Evolutionary conservation across 148 eudicot genomes (phyloP).

Genomic region (Nyssa sinensis): DNA sequence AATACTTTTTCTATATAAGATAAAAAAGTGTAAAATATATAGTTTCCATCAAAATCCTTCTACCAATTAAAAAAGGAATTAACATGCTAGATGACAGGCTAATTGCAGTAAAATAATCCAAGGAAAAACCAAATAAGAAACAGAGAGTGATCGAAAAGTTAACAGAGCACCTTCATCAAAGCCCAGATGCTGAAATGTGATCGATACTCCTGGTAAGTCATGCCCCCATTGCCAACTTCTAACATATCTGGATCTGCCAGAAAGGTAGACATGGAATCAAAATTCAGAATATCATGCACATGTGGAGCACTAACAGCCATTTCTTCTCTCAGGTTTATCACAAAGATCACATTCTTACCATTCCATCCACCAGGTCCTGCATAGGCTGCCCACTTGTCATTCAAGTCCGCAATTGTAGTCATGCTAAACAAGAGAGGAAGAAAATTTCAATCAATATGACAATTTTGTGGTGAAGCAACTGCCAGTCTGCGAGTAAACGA

Average conservation of each 20-base stretch:
- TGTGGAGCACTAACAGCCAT: background rate
- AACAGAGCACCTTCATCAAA: conserved; percentile 70
- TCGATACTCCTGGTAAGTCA: conserved; percentile 75
- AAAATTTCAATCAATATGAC: background rate
- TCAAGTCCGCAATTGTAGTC: conserved; percentile 86
- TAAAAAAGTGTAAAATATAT: too few relatives aligned
- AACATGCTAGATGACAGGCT: background rate
- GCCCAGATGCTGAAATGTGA: conserved; percentile 99
- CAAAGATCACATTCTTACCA: conserved; percentile 48
- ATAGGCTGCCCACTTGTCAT: conserved; percentile 93
- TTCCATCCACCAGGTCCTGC: conserved; percentile 99
- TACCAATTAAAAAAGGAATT: background rate
- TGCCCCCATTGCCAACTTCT: conserved; percentile 99
- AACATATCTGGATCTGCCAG: conserved; percentile 93
- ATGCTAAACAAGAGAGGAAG: conserved; percentile 42
- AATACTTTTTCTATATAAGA: too few relatives aligned
- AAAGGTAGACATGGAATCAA: background rate
- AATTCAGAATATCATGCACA: background rate
- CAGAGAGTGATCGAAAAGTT: background rate
- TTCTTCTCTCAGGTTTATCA: background rate
- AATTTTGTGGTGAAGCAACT: background rate
- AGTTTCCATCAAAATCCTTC: too few relatives aligned
- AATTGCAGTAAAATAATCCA: background rate
- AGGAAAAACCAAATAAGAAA: background rate
- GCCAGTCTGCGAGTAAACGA: background rate